A percentile compares a stretch with the other conserved stretches of the same genome.
Conservation (phyloP, 208 protist genomes). For the Porcisia deanei region DNA sequence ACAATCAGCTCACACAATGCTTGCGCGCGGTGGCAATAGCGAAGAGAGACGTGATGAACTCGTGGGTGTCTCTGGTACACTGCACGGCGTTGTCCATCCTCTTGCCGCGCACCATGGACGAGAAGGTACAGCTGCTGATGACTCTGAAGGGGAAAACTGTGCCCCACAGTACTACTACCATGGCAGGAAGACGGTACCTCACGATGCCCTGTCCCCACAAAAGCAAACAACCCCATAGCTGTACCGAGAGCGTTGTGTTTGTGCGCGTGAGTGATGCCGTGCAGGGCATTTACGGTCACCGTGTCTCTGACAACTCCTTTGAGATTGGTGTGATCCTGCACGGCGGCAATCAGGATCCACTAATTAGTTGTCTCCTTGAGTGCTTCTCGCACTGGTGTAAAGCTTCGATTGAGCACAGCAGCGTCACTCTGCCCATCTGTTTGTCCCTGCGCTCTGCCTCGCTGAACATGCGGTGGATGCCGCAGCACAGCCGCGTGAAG, state of each 20-base stretch:
- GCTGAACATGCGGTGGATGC: conserved; percentile 65
- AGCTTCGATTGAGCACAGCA: conserved; percentile 5
- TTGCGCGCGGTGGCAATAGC: conserved; percentile 33
- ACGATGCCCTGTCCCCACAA: neutral
- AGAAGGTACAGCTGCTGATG: conserved; percentile 2
- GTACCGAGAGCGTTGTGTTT: neutral
- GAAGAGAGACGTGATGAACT: conserved; percentile 9
- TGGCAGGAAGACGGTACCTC: neutral
- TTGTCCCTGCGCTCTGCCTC: conserved; percentile 38
- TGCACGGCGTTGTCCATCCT: conserved; percentile 25
- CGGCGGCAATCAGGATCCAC: conserved; percentile 11
- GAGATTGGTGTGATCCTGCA: conserved; percentile 53
- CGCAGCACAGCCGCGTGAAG: conserved; percentile 43
- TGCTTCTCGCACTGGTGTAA: conserved; percentile 21
- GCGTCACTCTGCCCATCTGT: conserved; percentile 47
- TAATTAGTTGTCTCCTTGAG: conserved; percentile 18
- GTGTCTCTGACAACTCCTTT: conserved; percentile 18
- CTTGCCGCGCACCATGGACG: neutral
- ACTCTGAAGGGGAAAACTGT: neutral
- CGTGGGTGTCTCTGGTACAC: conserved; percentile 34
- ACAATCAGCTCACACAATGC: conserved; percentile 41
- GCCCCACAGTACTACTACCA: neutral
- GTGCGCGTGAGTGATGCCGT: neutral
- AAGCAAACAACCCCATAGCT: neutral
- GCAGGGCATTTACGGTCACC: conserved; percentile 49